Base-by-base conservation (phyloP, 164 flowering plant species). In the Piper betle region DNA sequence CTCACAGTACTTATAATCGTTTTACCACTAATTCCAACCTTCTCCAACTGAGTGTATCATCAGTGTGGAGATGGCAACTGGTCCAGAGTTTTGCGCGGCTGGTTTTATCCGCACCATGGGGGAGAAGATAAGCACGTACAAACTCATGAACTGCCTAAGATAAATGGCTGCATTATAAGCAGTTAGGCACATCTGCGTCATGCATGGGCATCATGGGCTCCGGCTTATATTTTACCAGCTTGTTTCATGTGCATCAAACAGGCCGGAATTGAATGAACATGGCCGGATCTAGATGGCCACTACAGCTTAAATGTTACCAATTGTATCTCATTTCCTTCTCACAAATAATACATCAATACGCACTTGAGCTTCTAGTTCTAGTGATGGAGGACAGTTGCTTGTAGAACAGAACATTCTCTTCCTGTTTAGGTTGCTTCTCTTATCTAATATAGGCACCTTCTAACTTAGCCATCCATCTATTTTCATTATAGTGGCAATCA, bases 281-380 rank as follows among this genome's bases (percentile, higher is more conserved):
- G 68, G 39, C 48, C 68, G 40, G 52, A 65, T 53, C 53, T 48
- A 33, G 66, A 42, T 12, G 65, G 59, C 43, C 52, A 57, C 5
- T 52, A 8, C 5, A 16, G 4, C 37, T 57, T 64, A 46, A 57
- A 16, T 64, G 18, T 37, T 11, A 46, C 55, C 55, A 17, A 56
- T 18, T 64, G 41, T 17, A 43, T 20, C 53, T 43, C 16, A 25
- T 57, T 59, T 55, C 25, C 58, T 55, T 20, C 8, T 15, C 2
- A 55, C 6, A 7, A 9, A 25, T 20, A 37, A 12, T 55, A 55
- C 4, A n/a, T n/a, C n/a, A n/a, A n/a, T n/a, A 53, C 18, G 19
- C 58, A 18, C 39, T 55, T 55, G 1, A 20, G 38, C 9, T 37
- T 3, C 12, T 12, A 25, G 20, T 20, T 8, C 1, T 37, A 55